Conservation (phyloP, 2,329 filamentous ascomycete species). For the Diaporthe caulivora region DNA sequence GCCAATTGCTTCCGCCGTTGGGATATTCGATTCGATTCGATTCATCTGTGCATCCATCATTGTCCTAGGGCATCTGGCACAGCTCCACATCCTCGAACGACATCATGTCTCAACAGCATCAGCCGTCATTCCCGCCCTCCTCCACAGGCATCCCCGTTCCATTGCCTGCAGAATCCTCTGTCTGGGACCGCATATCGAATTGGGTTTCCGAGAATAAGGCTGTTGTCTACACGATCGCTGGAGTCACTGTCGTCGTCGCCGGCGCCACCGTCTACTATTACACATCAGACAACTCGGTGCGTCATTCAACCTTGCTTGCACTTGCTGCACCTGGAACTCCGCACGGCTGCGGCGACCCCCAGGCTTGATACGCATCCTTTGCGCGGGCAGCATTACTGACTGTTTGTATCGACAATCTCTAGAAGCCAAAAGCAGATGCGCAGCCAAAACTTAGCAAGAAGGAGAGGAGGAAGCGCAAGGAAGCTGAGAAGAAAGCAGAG, state of each 20-base stretch:
- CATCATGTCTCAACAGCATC: conserved; percentile 56
- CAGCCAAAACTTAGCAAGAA: conserved; percentile 87
- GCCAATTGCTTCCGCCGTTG: conserved; percentile 26
- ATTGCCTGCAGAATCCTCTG: conserved; percentile 71
- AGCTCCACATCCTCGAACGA: conserved; percentile 14
- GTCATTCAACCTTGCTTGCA: conserved; percentile 43
- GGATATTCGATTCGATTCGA: conserved; percentile 1
- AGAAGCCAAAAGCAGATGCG: conserved; percentile 58
- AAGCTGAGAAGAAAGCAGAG: conserved; percentile 73
- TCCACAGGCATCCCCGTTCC: conserved; percentile 60
- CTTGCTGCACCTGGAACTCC: background rate
- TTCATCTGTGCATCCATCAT: conserved; percentile 21
- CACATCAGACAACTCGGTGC: conserved; percentile 72
- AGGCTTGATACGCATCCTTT: background rate
- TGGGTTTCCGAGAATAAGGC: conserved; percentile 98
- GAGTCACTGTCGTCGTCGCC: conserved; percentile 88
- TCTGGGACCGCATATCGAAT: conserved; percentile 90
- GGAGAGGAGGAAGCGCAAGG: conserved; percentile 89
- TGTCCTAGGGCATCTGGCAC: conserved; percentile 12
- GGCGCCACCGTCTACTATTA: conserved; percentile 96
- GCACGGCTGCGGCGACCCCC: background rate
- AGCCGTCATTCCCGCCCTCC: conserved; percentile 55
- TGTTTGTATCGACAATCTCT: background rate
- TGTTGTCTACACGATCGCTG: conserved; percentile 94
- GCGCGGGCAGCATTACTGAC: background rate